Evolutionary conservation across 176 grass and related monocot species (phyloP).

Genomic region (Cenchrus americanus): DNA sequence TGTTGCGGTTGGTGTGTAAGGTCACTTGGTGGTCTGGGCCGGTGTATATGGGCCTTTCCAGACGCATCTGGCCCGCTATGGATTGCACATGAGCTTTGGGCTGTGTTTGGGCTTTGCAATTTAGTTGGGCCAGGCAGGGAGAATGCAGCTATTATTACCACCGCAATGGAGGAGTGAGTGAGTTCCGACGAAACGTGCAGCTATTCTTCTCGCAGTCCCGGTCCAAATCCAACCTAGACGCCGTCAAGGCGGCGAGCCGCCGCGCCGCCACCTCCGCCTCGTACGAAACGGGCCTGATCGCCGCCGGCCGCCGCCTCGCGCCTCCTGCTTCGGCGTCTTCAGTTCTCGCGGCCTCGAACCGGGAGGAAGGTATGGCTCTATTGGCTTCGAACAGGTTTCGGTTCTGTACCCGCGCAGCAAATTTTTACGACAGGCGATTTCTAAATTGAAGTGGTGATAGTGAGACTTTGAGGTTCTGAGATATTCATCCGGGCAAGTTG

Average conservation of each 20-base stretch:
- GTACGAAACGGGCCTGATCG: slow-evolving; percentile 8
- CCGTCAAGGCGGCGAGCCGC: not conserved
- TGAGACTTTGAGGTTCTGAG: not conserved
- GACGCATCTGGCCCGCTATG: not conserved
- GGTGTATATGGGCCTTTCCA: not conserved
- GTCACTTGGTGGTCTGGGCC: not conserved
- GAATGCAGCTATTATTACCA: too few species aligned
- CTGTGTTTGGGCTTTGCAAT: not conserved
- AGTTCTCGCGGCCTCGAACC: not conserved
- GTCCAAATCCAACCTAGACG: not conserved
- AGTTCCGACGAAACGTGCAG: not conserved
- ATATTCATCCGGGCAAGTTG: not conserved
- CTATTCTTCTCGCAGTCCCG: not conserved
- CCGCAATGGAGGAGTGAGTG: too few species aligned
- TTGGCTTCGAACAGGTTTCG: not conserved
- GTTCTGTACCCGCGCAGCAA: not conserved
- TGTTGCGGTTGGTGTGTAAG: not conserved
- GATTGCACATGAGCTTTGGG: not conserved
- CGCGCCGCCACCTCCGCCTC: not conserved
- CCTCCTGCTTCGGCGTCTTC: not conserved
- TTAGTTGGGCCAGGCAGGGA: not conserved
- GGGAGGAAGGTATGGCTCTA: not conserved
- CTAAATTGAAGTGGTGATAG: not conserved
- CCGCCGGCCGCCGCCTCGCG: not conserved
- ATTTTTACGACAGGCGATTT: not conserved